phyloP scores from a whole-genome alignment of 1,139 yeast genomes.

The Saccharomyces hybrid region DNA sequence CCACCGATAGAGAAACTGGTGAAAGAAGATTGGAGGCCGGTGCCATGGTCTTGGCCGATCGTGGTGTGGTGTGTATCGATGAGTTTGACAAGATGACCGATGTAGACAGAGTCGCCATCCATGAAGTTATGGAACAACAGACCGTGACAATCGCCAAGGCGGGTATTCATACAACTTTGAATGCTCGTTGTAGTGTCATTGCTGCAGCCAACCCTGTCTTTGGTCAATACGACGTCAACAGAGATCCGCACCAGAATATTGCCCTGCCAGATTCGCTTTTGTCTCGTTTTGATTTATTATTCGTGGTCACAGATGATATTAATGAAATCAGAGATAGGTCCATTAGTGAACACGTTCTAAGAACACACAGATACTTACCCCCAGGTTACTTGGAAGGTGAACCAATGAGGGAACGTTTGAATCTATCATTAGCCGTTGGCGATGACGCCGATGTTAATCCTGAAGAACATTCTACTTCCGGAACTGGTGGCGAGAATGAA shows the following conservation, averaged over 20 bases:
- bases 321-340: slow-evolving; percentile 77
- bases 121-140: slow-evolving; percentile 99
- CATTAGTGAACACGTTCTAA: slow-evolving; percentile 88
- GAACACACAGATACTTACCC: slow-evolving; percentile 87
- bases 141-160: slow-evolving; percentile 98
- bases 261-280: slow-evolving; percentile 94
- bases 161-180: slow-evolving; percentile 92
- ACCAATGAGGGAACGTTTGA: slow-evolving; percentile 75
- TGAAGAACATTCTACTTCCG: background rate
- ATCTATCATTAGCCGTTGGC: slow-evolving; percentile 74
- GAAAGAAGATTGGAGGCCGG: slow-evolving; percentile 97
- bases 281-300: slow-evolving; percentile 92
- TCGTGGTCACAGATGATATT: slow-evolving; percentile 94
- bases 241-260: slow-evolving; percentile 93
- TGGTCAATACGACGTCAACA: slow-evolving; percentile 94
- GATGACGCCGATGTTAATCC: slow-evolving; percentile 28
- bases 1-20: slow-evolving; percentile 94
- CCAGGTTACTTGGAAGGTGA: slow-evolving; percentile 91
- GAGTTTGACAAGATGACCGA: slow-evolving; percentile 98
- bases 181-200: slow-evolving; percentile 94
- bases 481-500: background rate
- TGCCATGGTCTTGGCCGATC: slow-evolving; percentile 97
- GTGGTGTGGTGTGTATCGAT: slow-evolving; percentile 97
- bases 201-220: slow-evolving; percentile 98
- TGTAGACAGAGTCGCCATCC: slow-evolving; percentile 94